Evolutionary conservation across 768 basidiomycete species (phyloP).

Genomic region (Rhodotorula toruloides): DNA sequence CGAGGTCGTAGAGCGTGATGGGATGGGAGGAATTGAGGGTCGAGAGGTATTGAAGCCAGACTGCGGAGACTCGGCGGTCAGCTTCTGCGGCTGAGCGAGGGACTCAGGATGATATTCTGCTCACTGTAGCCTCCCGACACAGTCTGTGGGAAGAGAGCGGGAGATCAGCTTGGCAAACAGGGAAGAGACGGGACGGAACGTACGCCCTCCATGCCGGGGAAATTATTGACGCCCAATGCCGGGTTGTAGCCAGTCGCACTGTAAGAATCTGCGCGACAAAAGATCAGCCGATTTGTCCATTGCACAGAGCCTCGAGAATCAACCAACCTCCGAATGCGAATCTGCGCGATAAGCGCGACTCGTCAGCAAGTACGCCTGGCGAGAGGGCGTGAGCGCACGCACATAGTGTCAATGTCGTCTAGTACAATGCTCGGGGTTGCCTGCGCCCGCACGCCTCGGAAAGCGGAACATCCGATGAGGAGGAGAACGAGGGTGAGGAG

Average conservation of each 20-base stretch:
- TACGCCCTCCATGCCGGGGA: background rate
- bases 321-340: slow-evolving; percentile 20
- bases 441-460: background rate
- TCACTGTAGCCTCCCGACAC: slow-evolving; percentile 16
- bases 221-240: background rate
- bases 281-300: background rate
- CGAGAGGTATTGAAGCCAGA: slow-evolving; percentile 22
- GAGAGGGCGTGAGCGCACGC: background rate
- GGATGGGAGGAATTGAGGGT: background rate
- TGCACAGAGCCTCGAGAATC: background rate
- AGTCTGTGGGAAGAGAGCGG: background rate
- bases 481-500: background rate
- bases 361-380: background rate
- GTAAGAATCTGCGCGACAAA: slow-evolving; percentile 7
- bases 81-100: no score
- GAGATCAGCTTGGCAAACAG: background rate
- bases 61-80: background rate
- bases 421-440: background rate
- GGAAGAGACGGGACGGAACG: background rate
- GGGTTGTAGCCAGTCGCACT: slow-evolving; percentile 12
- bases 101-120: background rate
- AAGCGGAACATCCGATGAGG: background rate
- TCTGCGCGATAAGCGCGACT: background rate
- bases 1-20: slow-evolving; percentile 18
- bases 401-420: slow-evolving; percentile 16